Percentiles rank a stretch among this genome's conserved stretches.
Evolutionary conservation across 2,329 filamentous ascomycete species (phyloP).

Genomic region (Xylaria sp.): DNA sequence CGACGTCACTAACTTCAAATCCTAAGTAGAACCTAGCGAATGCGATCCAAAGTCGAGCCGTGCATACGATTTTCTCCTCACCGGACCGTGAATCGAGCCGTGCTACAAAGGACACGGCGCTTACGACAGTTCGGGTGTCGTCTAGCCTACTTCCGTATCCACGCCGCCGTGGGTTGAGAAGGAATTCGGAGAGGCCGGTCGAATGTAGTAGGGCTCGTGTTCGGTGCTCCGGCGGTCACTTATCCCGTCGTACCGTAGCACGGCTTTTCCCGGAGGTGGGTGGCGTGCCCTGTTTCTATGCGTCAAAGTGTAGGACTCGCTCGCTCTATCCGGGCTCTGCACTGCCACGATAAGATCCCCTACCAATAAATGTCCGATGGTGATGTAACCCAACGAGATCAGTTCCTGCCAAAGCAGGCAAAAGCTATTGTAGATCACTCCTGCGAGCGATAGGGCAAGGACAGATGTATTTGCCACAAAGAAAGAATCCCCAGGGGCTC

Average conservation of each 20-base stretch:
- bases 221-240: conserved; percentile 19
- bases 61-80: neutral
- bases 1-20: neutral
- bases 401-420: conserved; percentile 1
- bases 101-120: conserved; percentile 14
- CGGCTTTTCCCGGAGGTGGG: conserved; percentile 20
- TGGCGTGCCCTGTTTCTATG: conserved; percentile 23
- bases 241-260: conserved; percentile 17
- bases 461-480: neutral
- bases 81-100: conserved; percentile 5
- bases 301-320: too few relatives aligned
- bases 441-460: conserved; percentile 9
- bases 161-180: conserved; percentile 13
- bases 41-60: neutral
- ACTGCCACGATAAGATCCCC: conserved; percentile 28
- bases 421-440: conserved; percentile 21
- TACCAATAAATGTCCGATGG: conserved; percentile 18
- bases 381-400: conserved; percentile 21
- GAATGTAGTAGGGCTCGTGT: conserved; percentile 27
- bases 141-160: neutral
- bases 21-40: neutral
- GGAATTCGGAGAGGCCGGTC: conserved; percentile 14
- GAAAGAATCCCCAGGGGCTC: neutral
- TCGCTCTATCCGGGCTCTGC: too few relatives aligned
- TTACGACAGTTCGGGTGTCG: conserved; percentile 9